phyloP scores from a whole-genome alignment of 2,329 filamentous ascomycete genomes.

The Paramyrothecium roridum region DNA sequence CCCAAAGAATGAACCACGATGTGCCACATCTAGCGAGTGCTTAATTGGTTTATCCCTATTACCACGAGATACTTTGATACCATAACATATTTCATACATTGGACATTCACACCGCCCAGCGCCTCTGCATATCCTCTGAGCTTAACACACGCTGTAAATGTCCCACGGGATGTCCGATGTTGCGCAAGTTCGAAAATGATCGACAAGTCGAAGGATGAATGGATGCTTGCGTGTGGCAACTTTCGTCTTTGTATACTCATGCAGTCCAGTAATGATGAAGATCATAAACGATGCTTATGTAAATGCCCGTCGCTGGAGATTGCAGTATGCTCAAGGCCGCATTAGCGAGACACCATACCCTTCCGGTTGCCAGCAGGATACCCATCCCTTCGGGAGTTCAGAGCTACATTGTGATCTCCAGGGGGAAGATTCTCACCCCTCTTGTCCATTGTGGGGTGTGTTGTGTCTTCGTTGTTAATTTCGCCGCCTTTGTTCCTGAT shows the following conservation, averaged over 20 bases:
- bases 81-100: neutral
- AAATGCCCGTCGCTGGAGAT: neutral
- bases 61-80: neutral
- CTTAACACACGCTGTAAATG: neutral
- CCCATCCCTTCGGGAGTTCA: neutral
- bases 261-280: slow-evolving; percentile 23
- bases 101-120: slow-evolving; percentile 4
- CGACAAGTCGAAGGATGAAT: slow-evolving; percentile 1
- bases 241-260: slow-evolving; percentile 2
- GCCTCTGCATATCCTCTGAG: slow-evolving; percentile 5
- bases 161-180: neutral
- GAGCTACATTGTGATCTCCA: slow-evolving; percentile 6
- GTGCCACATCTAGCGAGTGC: too few relatives aligned
- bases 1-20: too few relatives aligned
- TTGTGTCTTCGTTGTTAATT: slow-evolving; percentile 12
- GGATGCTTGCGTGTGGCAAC: too few relatives aligned
- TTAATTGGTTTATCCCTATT: too few relatives aligned
- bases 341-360: slow-evolving; percentile 9
- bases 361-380: neutral
- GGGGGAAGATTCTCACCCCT: slow-evolving; percentile 44
- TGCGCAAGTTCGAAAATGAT: slow-evolving; percentile 11
- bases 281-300: slow-evolving; percentile 25
- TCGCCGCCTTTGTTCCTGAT: slow-evolving; percentile 22
- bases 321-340: slow-evolving; percentile 1
- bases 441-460: slow-evolving; percentile 25